Base-by-base conservation (phyloP, 2,329 filamentous ascomycete genomes). In the Cladosporium sp. region DNA sequence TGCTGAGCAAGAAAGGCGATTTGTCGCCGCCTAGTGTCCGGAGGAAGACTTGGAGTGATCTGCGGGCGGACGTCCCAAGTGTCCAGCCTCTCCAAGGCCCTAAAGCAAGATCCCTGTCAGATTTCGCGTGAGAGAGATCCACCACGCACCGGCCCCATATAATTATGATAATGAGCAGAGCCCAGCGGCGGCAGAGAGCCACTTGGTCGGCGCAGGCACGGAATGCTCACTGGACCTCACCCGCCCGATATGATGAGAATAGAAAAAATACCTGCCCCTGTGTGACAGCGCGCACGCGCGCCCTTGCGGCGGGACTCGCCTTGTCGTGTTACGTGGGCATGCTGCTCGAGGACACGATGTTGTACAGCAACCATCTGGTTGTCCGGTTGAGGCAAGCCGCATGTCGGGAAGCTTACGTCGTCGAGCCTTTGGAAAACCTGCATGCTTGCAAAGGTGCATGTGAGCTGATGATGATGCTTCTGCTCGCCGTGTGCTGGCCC, bases 301-400 rank as follows among this genome's bases (percentile, higher is more conserved):
- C 43, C 43, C 43, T 47, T 47, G 43, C 43, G 36, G 43, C 13
- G n/a, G 35, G 16, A 25, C 36, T 47, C 43, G 35, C 43, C 43
- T 39, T 11, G 33, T 20, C 33, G 43, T 47, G 43, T 25, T 30
- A 47, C 43, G 8, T 20, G 15, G 7, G 18, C 4, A 16, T 15
- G 6, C 30, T 32, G 30, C 30, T 32, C 7, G n/a, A n/a, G n/a
- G n/a, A n/a, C n/a, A n/a, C n/a, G n/a, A n/a, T n/a, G n/a, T n/a
- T n/a, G n/a, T n/a, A n/a, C n/a, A n/a, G n/a, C n/a, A n/a, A n/a
- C n/a, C n/a, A n/a, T n/a, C n/a, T n/a, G n/a, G n/a, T n/a, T n/a
- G n/a, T n/a, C n/a, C n/a, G n/a, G n/a, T n/a, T 13, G 29, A 30
- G 3, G 29, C 8, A 8, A 9, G 29, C 29, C n/a, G 4, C 30